Base-by-base conservation (phyloP, 192 early-diverging fungal species). In the Geosiphon pyriformis region DNA sequence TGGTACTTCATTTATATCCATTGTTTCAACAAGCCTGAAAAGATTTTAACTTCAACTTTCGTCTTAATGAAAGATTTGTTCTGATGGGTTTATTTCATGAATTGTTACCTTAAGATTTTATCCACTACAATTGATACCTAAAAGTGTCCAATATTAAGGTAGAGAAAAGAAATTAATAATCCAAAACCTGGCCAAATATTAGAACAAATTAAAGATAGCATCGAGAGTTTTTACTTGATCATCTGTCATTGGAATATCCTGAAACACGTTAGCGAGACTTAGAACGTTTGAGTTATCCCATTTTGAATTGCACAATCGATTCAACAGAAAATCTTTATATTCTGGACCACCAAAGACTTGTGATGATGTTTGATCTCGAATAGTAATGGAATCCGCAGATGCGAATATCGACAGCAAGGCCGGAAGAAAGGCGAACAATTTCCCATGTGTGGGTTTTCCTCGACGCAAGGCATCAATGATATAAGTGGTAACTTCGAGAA, bases 1-100 rank as follows among this genome's bases (percentile, higher is more conserved):
- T 1, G 90, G 88, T 0, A 85, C 72, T 69, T 85, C 85, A 20
- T 80, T 69, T 2, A 68, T 46, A 30, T 83, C 83, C n/a, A 79
- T 61, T 1, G 68, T 68, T 52, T 77, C 65, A n/a, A 85, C 51
- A 3, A 79, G 73, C 20, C 77, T 80, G 53, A 12, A 53, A 35
- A 33, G 15, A 31, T n/a, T n/a, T n/a, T n/a, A n/a, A n/a, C n/a
- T n/a, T n/a, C n/a, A n/a, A n/a, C n/a, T n/a, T n/a, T n/a, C n/a
- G n/a, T n/a, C n/a, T n/a, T n/a, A n/a, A n/a, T n/a, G n/a, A n/a
- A n/a, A n/a, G n/a, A n/a, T n/a, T n/a, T n/a, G n/a, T n/a, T n/a
- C n/a, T n/a, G n/a, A n/a, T n/a, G n/a, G n/a, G n/a, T n/a, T n/a
- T n/a, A n/a, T n/a, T n/a, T n/a, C n/a, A n/a, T n/a, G n/a, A n/a